Base-by-base conservation (phyloP, 78 protist species). In the Kipferlia bialata region DNA sequence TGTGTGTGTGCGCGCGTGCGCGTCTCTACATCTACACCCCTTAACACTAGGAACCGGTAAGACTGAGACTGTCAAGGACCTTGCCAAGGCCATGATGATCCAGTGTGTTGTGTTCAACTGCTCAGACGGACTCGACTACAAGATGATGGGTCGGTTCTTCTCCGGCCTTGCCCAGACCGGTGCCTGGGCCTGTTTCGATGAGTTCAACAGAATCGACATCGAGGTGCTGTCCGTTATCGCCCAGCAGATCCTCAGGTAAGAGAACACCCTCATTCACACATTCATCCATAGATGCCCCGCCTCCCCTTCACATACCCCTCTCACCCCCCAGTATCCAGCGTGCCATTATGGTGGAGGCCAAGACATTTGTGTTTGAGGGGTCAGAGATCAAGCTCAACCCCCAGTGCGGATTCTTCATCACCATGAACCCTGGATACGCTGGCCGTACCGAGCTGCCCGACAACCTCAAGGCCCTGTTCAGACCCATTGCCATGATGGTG, bases 371-470 rank as follows among this genome's bases (percentile, higher is more conserved):
- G 16, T 51, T 67, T 51, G 72, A 38, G 22, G 72, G 72, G 13
- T 7, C 2, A 37, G 72, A 53, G 37, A 41, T 41, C 48, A 5
- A 5, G 10, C 48, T 84, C 38, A 73, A 60, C 51, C 62, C 79
- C 28, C 71, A 26, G n/a, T 85, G 44, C 62, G 93, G 87, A 38
- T 57, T 65, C 56, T 85, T 85, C 85, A 85, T 88, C 78, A 88
- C 93, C 22, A 88, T 90, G 94, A 90, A 90, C 55, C 94, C 94
- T 0, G 78, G 90, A 15, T 90, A 87, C 62, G 89, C 89, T 7
- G 92, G 95, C 20, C 78, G 94, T 12, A 83, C 91, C 12, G 90
- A 88, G 75, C 76, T 88, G 29, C 94, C 91, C 0, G 91, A 86
- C 73, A 88, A 88, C 62, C 61, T 88, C 62, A 84, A 85, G 59